Conservation (phyloP, 2,329 filamentous ascomycete species). For the Colletotrichum gloeosporioides region DNA sequence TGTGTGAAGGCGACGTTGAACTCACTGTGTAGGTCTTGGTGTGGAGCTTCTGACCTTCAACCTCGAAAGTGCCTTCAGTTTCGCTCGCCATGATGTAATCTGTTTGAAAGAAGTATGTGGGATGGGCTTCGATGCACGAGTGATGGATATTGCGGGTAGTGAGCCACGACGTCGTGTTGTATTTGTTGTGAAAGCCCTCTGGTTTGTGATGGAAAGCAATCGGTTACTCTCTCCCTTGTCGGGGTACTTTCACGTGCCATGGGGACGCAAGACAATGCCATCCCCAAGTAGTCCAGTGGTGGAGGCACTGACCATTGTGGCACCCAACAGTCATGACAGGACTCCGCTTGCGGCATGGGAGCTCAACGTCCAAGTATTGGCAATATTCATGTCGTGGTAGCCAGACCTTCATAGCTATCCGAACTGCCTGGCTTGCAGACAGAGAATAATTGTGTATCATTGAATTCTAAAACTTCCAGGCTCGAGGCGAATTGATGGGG, state of each 20-base stretch:
- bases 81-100: constrained; percentile 38
- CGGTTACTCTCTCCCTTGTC: background rate
- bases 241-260: background rate
- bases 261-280: background rate
- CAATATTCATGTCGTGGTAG: background rate
- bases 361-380: background rate
- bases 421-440: background rate
- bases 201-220: background rate
- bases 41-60: constrained; percentile 53
- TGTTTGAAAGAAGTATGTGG: background rate
- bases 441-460: too few species aligned
- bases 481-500: background rate
- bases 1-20: background rate
- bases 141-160: background rate
- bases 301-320: background rate
- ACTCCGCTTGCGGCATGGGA: background rate
- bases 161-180: background rate
- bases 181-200: background rate
- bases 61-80: constrained; percentile 55
- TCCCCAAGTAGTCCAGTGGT: background rate
- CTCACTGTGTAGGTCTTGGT: constrained; percentile 65
- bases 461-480: background rate
- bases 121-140: too few species aligned
- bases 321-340: background rate
- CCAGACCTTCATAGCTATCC: background rate